Conservation (phyloP, 805 yeast species). For the Scheffersomyces amazonensis region DNA sequence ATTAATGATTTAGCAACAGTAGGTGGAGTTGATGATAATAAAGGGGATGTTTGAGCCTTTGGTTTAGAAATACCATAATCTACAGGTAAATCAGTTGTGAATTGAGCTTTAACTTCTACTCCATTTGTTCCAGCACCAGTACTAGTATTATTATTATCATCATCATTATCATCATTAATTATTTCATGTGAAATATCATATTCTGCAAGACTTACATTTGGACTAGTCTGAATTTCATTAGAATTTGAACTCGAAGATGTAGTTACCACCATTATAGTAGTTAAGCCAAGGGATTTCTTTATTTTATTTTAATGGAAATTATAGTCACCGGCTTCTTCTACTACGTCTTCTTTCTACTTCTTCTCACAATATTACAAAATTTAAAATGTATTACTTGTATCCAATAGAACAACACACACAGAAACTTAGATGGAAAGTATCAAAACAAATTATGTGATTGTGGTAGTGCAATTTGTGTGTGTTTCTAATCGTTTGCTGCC, state of each 20-base stretch:
- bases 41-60: conserved; percentile 66
- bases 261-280: too few species aligned
- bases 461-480: too few species aligned
- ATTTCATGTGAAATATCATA: not conserved
- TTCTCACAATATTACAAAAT: too few species aligned
- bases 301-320: too few species aligned
- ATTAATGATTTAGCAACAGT: conserved; percentile 81
- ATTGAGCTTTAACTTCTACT: conserved; percentile 27
- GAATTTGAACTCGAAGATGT: not conserved
- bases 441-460: too few species aligned
- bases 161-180: not conserved
- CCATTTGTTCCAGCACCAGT: not conserved
- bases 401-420: too few species aligned
- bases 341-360: too few species aligned
- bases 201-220: not conserved
- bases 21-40: conserved; percentile 87
- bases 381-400: too few species aligned
- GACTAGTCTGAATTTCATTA: not conserved
- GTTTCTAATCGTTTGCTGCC: too few species aligned
- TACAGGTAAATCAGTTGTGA: conserved; percentile 11
- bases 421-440: too few species aligned
- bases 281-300: too few species aligned
- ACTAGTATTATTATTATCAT: not conserved
- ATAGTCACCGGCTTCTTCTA: too few species aligned
- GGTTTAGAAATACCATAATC: conserved; percentile 7